Conservation (phyloP, 495 filamentous ascomycete species). For the Penicillium maclennaniae region DNA sequence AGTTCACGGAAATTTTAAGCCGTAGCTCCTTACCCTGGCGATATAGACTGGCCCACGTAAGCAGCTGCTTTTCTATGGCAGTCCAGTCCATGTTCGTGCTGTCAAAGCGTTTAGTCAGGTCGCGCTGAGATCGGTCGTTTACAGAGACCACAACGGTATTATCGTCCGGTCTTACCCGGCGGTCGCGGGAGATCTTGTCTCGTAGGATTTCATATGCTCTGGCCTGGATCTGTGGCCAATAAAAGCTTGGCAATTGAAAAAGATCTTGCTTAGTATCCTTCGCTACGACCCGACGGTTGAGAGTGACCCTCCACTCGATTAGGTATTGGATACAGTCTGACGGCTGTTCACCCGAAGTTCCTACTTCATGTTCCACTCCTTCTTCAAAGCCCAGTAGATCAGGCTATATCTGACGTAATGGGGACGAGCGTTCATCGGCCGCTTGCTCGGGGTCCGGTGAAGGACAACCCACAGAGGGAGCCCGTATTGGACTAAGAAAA, state of each 20-base stretch:
- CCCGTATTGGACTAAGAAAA: neutral
- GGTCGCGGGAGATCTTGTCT: slow-evolving; percentile 36
- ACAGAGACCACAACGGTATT: no score
- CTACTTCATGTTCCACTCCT: slow-evolving; percentile 14
- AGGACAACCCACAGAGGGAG: neutral
- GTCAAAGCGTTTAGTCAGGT: no score
- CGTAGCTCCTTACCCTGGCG: no score
- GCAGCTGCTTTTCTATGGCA: no score
- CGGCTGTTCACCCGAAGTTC: slow-evolving; percentile 1
- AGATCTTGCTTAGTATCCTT: slow-evolving; percentile 36
- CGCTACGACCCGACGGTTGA: slow-evolving; percentile 30
- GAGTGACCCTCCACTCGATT: slow-evolving; percentile 35
- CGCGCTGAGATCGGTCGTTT: no score
- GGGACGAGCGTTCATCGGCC: slow-evolving; percentile 15
- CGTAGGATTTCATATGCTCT: slow-evolving; percentile 34
- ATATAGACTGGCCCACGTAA: no score
- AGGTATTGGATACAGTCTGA: slow-evolving; percentile 30
- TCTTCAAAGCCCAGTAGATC: no score
- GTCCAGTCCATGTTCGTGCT: no score
- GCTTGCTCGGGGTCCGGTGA: neutral
- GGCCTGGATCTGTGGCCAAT: slow-evolving; percentile 27
- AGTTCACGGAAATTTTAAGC: no score
- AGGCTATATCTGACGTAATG: neutral
- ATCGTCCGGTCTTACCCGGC: no score
- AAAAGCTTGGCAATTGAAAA: slow-evolving; percentile 21